phyloP scores from a whole-genome alignment of 352 stramenopile species.

The Phytophthora hybrid region DNA sequence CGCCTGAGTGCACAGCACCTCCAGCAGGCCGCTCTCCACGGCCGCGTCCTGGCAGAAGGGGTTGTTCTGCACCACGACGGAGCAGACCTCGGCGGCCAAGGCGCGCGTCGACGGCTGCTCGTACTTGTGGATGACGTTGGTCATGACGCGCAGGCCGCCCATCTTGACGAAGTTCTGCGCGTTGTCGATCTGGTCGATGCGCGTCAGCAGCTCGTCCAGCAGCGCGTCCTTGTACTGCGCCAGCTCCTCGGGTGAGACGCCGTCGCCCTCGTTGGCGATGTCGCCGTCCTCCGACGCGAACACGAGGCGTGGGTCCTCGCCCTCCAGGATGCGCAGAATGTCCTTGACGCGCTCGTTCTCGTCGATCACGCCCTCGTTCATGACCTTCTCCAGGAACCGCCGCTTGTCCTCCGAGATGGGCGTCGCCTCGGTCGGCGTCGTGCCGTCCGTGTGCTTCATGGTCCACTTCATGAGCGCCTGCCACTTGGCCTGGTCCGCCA shows the following conservation, averaged over 20 bases:
- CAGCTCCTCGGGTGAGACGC: slow-evolving; percentile 68
- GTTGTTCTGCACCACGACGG: slow-evolving; percentile 90
- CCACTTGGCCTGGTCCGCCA: slow-evolving; percentile 84
- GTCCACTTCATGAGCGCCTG: slow-evolving; percentile 90
- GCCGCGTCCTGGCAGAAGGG: slow-evolving; percentile 82
- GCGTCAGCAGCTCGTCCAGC: slow-evolving; percentile 85
- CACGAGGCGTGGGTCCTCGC: slow-evolving; percentile 77
- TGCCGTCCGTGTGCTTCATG: slow-evolving; percentile 89
- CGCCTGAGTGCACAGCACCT: slow-evolving; percentile 71
- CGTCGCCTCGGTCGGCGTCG: slow-evolving; percentile 63
- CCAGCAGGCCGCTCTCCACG: slow-evolving; percentile 65
- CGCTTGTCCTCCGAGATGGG: slow-evolving; percentile 83
- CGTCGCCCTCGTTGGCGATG: slow-evolving; percentile 45
- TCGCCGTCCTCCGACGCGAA: slow-evolving; percentile 59
- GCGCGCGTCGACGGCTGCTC: slow-evolving; percentile 60
- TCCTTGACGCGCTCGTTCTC: slow-evolving; percentile 87
- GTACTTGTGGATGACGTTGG: slow-evolving; percentile 68
- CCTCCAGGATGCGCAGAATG: slow-evolving; percentile 84
- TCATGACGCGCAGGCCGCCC: slow-evolving; percentile 69
- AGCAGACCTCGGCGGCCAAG: slow-evolving; percentile 79
- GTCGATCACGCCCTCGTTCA: slow-evolving; percentile 88
- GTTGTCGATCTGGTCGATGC: slow-evolving; percentile 91
- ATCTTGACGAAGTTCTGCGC: slow-evolving; percentile 91
- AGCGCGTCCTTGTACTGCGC: slow-evolving; percentile 83
- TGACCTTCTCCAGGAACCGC: slow-evolving; percentile 82